phyloP scores from a whole-genome alignment of 352 stramenopile species.

The Pythium chondricola region DNA sequence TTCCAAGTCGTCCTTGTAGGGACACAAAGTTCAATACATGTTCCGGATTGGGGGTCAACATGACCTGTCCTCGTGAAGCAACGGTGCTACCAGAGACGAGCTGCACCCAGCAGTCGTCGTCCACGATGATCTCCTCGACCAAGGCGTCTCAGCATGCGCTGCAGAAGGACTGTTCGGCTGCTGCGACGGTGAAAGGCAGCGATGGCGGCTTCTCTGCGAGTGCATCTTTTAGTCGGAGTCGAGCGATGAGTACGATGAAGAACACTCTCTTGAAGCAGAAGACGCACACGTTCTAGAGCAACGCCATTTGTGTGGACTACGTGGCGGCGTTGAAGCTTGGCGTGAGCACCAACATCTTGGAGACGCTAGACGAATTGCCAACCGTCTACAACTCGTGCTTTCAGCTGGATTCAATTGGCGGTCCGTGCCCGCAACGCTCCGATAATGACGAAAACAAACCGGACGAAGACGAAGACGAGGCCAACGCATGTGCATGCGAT shows the following conservation, averaged over 20 bases:
- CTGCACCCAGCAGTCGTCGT: slow-evolving; percentile 26
- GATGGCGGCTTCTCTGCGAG: slow-evolving; percentile 19
- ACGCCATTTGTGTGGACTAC: slow-evolving; percentile 20
- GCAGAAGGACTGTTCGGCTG: slow-evolving; percentile 17
- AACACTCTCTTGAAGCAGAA: slow-evolving; percentile 20
- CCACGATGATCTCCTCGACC: slow-evolving; percentile 20
- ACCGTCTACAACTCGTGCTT: slow-evolving; percentile 12
- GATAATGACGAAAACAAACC: slow-evolving; percentile 5
- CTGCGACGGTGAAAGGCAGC: slow-evolving; percentile 19
- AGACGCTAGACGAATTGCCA: slow-evolving; percentile 14
- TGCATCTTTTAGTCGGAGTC: slow-evolving; percentile 21
- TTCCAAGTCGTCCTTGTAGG: slow-evolving; percentile 3
- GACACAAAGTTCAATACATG: slow-evolving; percentile 13
- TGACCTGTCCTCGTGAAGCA: slow-evolving; percentile 18
- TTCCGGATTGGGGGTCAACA: slow-evolving; percentile 17
- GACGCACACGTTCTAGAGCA: slow-evolving; percentile 16
- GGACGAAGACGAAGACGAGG: slow-evolving; percentile 11
- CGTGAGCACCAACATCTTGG: slow-evolving; percentile 7
- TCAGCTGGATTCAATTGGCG: slow-evolving; percentile 9
- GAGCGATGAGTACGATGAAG: slow-evolving; percentile 21
- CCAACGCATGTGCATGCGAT: slow-evolving; percentile 28
- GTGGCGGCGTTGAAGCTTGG: slow-evolving; percentile 16
- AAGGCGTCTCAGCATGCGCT: slow-evolving; percentile 25
- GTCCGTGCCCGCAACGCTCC: slow-evolving; percentile 15
- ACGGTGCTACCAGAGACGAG: slow-evolving; percentile 20